A percentile compares a stretch with the other conserved stretches of the same genome.
phyloP scores from a whole-genome alignment of 306 rosid genomes.

The Fragaria ananassa region DNA sequence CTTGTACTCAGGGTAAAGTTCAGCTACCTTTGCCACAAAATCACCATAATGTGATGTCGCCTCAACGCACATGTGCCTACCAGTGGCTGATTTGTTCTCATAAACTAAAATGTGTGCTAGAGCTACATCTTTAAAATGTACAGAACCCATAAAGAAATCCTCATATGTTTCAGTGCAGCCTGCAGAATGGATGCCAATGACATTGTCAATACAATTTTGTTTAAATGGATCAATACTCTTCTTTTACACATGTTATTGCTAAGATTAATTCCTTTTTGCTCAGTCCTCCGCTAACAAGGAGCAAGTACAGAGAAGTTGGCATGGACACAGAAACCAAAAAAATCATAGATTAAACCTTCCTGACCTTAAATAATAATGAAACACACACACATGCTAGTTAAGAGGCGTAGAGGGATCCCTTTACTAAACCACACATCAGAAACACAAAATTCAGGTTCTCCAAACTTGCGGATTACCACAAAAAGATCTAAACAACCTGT shows the following conservation, averaged over 20 bases:
- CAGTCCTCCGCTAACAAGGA: background rate
- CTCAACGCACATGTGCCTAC: constrained; percentile 82
- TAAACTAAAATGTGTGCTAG: constrained; percentile 79
- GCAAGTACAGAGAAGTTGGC: background rate
- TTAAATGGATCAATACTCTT: background rate
- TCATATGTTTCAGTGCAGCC: constrained; percentile 69
- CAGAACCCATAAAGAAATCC: constrained; percentile 63
- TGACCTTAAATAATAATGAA: no score
- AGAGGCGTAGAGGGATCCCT: background rate
- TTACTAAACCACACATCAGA: background rate
- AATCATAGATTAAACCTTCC: no score
- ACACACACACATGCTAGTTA: background rate
- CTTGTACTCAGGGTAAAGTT: constrained; percentile 71
- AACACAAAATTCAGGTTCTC: background rate
- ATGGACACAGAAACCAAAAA: background rate
- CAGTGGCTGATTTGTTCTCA: constrained; percentile 71
- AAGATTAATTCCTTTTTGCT: background rate
- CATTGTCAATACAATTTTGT: background rate
- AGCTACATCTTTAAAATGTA: constrained; percentile 91
- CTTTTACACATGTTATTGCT: background rate
- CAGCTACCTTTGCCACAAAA: constrained; percentile 72
- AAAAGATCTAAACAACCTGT: background rate
- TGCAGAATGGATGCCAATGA: constrained; percentile 29
- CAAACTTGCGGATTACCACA: background rate
- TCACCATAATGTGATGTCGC: constrained; percentile 80